A percentile compares a stretch with the other conserved stretches of the same genome.
phyloP scores from a whole-genome alignment of 441 rosid genomes.

The Erodium moschatum region DNA sequence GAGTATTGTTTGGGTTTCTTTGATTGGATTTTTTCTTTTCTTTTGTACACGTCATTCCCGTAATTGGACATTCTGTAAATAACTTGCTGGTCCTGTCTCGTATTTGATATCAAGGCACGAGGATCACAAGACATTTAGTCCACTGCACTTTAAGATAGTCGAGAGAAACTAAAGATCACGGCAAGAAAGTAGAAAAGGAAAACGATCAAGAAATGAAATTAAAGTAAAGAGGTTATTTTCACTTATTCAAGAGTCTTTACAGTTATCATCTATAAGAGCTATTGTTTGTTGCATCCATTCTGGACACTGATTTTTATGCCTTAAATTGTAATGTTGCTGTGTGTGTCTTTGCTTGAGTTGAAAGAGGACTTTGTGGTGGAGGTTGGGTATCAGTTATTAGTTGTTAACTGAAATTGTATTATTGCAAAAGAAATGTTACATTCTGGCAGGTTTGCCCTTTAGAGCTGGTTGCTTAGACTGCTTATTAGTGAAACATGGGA shows the following conservation, averaged over 20 bases:
- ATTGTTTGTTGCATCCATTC: neutral
- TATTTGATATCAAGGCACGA: neutral
- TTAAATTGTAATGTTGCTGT: neutral
- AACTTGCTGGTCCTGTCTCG: conserved; percentile 25
- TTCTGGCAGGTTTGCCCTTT: too few relatives aligned
- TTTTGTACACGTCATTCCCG: conserved; percentile 6
- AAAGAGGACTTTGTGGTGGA: neutral
- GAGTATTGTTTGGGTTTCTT: conserved; percentile 6
- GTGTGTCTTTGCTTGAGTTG: neutral
- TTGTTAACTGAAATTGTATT: neutral
- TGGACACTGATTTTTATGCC: neutral
- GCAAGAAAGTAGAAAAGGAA: neutral
- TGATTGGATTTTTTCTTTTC: conserved; percentile 10
- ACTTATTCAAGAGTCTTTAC: neutral
- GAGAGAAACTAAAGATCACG: neutral
- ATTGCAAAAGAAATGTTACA: neutral
- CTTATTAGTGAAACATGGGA: too few relatives aligned
- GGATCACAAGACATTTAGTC: neutral
- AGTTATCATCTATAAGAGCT: neutral
- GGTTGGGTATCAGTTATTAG: too few relatives aligned
- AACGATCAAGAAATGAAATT: neutral
- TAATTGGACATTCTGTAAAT: conserved; percentile 33
- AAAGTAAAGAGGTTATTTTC: neutral
- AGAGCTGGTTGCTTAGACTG: too few relatives aligned
- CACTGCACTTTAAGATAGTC: neutral